These are phyloP conservation scores for Cytospora piceicola DNA, from an alignment of 2,329 filamentous ascomycete genomes.

Conservation along the genomic window DNA sequence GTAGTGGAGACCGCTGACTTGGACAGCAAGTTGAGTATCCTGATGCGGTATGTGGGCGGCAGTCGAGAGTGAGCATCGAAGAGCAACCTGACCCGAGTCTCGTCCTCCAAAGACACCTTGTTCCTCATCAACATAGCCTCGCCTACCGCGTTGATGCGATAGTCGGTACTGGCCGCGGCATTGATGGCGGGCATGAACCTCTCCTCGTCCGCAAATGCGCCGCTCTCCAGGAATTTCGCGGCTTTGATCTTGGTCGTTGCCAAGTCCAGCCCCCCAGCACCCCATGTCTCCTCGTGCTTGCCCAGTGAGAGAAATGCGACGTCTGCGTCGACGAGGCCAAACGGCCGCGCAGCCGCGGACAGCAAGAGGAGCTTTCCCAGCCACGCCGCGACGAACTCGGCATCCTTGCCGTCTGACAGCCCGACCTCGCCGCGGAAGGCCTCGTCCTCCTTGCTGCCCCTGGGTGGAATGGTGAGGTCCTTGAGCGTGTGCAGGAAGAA, in stretches of 20 bases:
- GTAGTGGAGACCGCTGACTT: slow-evolving; percentile 74
- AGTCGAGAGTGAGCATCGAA: slow-evolving; percentile 75
- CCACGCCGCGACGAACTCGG: slow-evolving; percentile 72
- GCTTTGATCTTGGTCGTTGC: slow-evolving; percentile 71
- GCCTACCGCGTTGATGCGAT: slow-evolving; percentile 78
- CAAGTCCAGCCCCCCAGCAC: slow-evolving; percentile 67
- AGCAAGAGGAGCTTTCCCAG: slow-evolving; percentile 76
- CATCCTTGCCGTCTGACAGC: slow-evolving; percentile 69
- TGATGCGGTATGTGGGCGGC: slow-evolving; percentile 74
- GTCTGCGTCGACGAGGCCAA: slow-evolving; percentile 68
- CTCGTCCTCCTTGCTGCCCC: slow-evolving; percentile 78
- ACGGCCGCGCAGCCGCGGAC: slow-evolving; percentile 36
- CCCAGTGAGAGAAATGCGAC: slow-evolving; percentile 70
- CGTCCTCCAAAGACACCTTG: slow-evolving; percentile 73
- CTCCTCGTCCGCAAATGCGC: slow-evolving; percentile 81
- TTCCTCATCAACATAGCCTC: slow-evolving; percentile 87
- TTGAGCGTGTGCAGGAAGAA: slow-evolving; percentile 77
- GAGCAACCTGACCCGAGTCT: slow-evolving; percentile 63
- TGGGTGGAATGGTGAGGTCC: slow-evolving; percentile 70
- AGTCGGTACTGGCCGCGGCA: slow-evolving; percentile 81
- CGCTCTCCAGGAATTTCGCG: slow-evolving; percentile 76
- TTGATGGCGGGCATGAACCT: slow-evolving; percentile 83
- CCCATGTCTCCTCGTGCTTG: slow-evolving; percentile 62
- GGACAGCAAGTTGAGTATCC: slow-evolving; percentile 74
- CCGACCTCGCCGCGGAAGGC: slow-evolving; percentile 68